A percentile compares a stretch with the other conserved stretches of the same genome.
Conservation (phyloP, 495 filamentous ascomycete genomes). For the Clavariopsis aquatica region DNA sequence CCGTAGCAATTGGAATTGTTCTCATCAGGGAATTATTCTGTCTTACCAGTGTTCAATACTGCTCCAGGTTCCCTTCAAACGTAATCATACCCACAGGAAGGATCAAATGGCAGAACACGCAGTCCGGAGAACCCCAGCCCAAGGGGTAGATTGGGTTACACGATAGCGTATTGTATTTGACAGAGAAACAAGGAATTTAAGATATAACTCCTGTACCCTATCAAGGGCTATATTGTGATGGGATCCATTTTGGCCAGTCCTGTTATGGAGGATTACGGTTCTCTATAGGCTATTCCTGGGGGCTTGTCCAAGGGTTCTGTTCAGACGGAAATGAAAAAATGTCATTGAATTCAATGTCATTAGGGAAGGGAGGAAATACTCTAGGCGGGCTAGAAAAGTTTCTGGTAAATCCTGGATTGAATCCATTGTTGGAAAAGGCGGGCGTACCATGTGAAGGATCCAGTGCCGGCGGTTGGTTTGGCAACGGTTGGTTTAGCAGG, state of each 20-base stretch:
- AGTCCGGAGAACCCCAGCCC: no score
- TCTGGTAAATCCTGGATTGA: neutral
- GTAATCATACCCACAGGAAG: no score
- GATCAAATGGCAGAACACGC: no score
- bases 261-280: neutral
- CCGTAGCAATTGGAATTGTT: no score
- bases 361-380: neutral
- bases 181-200: no score
- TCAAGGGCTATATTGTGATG: no score
- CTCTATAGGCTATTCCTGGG: neutral
- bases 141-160: no score
- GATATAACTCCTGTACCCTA: no score
- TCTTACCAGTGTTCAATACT: no score
- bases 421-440: neutral
- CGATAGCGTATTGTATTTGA: no score
- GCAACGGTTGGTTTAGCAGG: neutral
- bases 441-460: neutral
- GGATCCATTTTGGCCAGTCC: neutral
- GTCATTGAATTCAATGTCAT: neutral
- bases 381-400: neutral
- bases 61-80: no score
- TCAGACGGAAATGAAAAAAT: neutral
- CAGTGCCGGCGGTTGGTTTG: neutral
- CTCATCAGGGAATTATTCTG: no score
- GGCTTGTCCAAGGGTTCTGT: neutral